Evolutionary conservation across 345 rosid genomes (phyloP), one percentile per base, ranked within the genome.

Genomic region (Excoecaria agallocha): DNA sequence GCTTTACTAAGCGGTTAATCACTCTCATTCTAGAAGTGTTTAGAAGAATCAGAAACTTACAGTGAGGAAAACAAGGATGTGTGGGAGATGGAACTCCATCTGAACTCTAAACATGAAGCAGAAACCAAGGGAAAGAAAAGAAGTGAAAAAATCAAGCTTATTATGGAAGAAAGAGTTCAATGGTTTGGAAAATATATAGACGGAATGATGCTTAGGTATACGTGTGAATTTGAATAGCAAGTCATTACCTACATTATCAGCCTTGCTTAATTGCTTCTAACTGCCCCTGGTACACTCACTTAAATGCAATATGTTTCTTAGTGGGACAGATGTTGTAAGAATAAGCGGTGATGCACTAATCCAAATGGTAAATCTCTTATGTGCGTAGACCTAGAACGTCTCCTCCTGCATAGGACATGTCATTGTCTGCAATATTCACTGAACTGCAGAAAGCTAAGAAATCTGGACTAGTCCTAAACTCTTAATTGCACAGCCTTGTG

Each of bases 51-150:
- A 52, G 52, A 69, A 76, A 46, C 83, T 55, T 72, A 80, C 87
- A 25, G 78, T 20, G 37, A 89, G 76, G 37, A 79, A 75, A 58
- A 77, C 82, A 37, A 87, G 82, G 45, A 78, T 49, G 8, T 35
- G 70, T n/a, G 66, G 66, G 63, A 79, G 70, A 49, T 17, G 79
- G 60, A 78, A 74, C 81, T 64, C 82, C 89, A 87, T 86, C 37
- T 38, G 30, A n/a, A 54, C 20, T 55, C 20, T 20, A 13, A 50
- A 10, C 43, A 52, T 55, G 64, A 15, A 19, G 4, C 43, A 38
- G 39, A 82, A 51, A 66, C 5, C 35, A 39, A 51, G 19, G 48
- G 51, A 48, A 4, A 63, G 39, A 55, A 41, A 8, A 8, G 48
- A 24, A 46, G 12, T 25, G 56, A 24, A 67, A 24, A 49, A 24